These are phyloP conservation scores for Arthrinium phaeospermum DNA, from an alignment of 2,329 filamentous ascomycete species.

Conservation along the genomic window DNA sequence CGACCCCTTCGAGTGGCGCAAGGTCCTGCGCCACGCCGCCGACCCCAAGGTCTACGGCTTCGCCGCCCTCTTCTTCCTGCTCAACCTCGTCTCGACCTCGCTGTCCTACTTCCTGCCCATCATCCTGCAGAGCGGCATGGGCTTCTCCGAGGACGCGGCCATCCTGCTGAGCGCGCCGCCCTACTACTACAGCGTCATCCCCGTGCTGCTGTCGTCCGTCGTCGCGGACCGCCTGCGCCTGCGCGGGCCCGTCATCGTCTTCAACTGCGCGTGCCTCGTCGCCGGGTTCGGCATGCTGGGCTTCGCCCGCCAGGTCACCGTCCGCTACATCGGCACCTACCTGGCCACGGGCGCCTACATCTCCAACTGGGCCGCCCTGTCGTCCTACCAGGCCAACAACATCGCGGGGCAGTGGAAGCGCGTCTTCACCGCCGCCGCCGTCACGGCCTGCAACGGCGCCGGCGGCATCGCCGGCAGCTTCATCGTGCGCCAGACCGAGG, in stretches of 20 bases:
- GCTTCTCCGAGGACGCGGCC: conserved; percentile 55
- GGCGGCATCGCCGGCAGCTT: conserved; percentile 71
- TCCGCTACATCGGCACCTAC: conserved; percentile 69
- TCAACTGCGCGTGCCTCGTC: conserved; percentile 68
- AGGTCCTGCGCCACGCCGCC: conserved; percentile 60
- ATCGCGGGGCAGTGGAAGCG: conserved; percentile 70
- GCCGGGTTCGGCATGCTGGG: conserved; percentile 70
- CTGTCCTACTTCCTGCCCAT: conserved; percentile 70
- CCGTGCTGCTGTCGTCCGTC: conserved; percentile 66
- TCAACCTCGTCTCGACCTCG: conserved; percentile 70
- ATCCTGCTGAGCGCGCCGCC: conserved; percentile 71
- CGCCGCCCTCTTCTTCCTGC: conserved; percentile 67
- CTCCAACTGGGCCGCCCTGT: conserved; percentile 72
- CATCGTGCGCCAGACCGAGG: conserved; percentile 66
- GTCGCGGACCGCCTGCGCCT: conserved; percentile 66
- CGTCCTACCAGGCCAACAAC: conserved; percentile 68
- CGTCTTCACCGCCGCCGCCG: conserved; percentile 63
- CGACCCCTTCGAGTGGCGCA: conserved; percentile 60
- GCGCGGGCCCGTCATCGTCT: conserved; percentile 67
- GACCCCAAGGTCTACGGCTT: conserved; percentile 71
- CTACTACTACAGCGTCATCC: conserved; percentile 70
- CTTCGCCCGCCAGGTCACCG: conserved; percentile 62
- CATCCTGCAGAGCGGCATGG: conserved; percentile 62
- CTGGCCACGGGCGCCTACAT: conserved; percentile 72
- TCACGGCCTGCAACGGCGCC: conserved; percentile 66